Base-by-base conservation (phyloP, 2,329 filamentous ascomycete genomes). In the Botrytis byssoidea region DNA sequence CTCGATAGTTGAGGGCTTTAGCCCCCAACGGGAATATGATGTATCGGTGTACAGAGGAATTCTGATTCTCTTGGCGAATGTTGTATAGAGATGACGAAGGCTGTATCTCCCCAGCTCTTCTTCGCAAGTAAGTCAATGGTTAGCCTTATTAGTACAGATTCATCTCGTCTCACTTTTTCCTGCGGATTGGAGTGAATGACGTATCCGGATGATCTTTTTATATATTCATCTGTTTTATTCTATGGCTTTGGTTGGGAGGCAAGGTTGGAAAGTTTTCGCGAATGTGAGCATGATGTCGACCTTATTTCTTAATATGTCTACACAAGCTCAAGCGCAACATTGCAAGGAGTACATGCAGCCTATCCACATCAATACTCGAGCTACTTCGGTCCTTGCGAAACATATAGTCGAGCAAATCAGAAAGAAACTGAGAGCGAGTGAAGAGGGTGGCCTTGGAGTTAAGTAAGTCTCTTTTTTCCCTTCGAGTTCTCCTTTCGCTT, bases 21-120 rank as follows among this genome's bases (percentile, higher is more conserved):
- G 61, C 70, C 61, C 70, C 63, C 40, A 10, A 29, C 18, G 14
- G 40, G 48, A 51, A 48, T 25, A 59, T 57, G 63, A 72, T 44
- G 20, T 72, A 42, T 68, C 70, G 70, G 70, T 72, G 70, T 68
- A 68, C 63, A 48, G 25, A 40, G 61, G 61, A 37, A 40, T 5
- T 40, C 32, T 35, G 61, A 48, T 29, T 44, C 29, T 29, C 35
- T 42, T 42, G 9, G 35, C 18, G 25, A 8, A 22, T 68, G 16
- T 55, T 35, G 35, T 55, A 29, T 40, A 1, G 46, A 29, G 37
- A 40, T 55, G 65, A 55, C 65, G 65, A 68, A 40, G 35, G 40
- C 40, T 25, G 37, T 25, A 55, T 40, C 29, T 29, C 6, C 25
- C 16, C 37, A 37, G 20, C 32, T 10, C 35, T 72, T n/a, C n/a